Base-by-base conservation (phyloP, 352 stramenopile genomes). In the Globisporangium abappressorium region DNA sequence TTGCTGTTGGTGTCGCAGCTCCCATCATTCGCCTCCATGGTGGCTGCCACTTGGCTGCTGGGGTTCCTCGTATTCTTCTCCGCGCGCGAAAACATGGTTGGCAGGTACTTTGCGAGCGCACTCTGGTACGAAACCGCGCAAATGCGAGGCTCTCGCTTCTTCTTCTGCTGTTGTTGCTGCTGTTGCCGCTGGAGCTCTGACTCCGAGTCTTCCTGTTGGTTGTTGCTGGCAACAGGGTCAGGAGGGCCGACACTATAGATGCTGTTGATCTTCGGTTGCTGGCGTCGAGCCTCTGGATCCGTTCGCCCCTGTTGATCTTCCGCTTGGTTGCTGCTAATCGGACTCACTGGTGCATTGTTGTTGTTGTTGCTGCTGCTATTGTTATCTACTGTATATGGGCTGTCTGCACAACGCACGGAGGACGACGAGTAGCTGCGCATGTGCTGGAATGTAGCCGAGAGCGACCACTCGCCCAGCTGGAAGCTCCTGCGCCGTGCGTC, bases 51-150 rank as follows among this genome's bases (percentile, higher is more conserved):
- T 43, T 43, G 28, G 28, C 28, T 43, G 11, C 2, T 43, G 11
- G 36, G 14, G 36, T 11, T 57, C 11, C 6, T 57, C 7, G 51
- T 3, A n/a, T 26, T 22, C 5, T 26, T 22, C 5, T 28, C 12
- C 24, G 24, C 24, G 12, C 53, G 53, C 2, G 26, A 24, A 18
- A 58, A 58, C 24, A 58, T 36, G 9, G 14, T 20, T 1, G 53
- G 53, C 4, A 58, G 26, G 53, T 58, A 58, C 26, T 58, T 58
- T 24, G 26, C 34, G 5, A 58, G 53, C 12, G 26, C 53, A 7
- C 53, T 58, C 53, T 58, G 53, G 53, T 58, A 38, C 26, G 53
- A 58, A 12, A 30, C 26, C 20, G 53, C n/a, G 26, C 53, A 26
- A 22, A 58, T 24, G 53, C 53, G 53, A 43, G 36, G 36, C 36